These are phyloP conservation scores for Fomitopsis schrenkii DNA, from an alignment of 1,284 basidiomycete genomes.

Conservation along the genomic window DNA sequence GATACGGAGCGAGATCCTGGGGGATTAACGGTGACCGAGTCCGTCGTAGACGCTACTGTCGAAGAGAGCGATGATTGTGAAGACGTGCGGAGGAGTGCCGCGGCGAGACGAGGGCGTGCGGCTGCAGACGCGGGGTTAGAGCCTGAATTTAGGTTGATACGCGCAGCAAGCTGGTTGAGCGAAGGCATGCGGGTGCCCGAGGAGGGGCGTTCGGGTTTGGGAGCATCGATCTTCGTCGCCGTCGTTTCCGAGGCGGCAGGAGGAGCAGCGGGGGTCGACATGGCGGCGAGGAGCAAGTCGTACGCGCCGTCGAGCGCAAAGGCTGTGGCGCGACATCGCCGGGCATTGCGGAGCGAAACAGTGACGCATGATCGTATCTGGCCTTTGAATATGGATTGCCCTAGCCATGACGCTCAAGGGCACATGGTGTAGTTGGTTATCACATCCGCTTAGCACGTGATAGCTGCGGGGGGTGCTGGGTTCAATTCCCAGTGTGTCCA, in stretches of 20 bases:
- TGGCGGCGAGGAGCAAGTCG: slow-evolving; percentile 16
- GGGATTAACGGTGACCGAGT: slow-evolving; percentile 59
- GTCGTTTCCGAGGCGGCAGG: slow-evolving; percentile 10
- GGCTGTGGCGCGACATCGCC: neutral
- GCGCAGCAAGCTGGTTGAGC: slow-evolving; percentile 76
- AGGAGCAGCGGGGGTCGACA: slow-evolving; percentile 23
- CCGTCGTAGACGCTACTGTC: slow-evolving; percentile 44
- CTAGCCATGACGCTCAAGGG: slow-evolving; percentile 16
- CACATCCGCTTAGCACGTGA: slow-evolving; percentile 41
- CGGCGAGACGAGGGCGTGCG: slow-evolving; percentile 67
- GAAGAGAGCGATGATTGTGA: slow-evolving; percentile 48
- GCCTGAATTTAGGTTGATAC: slow-evolving; percentile 49
- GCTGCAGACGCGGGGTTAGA: slow-evolving; percentile 33
- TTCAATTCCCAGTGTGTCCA: slow-evolving; percentile 32
- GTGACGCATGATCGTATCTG: neutral
- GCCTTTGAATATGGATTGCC: neutral
- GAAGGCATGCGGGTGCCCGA: slow-evolving; percentile 52
- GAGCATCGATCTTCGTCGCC: slow-evolving; percentile 23
- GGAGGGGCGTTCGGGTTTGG: slow-evolving; percentile 37
- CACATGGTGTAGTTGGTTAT: slow-evolving; percentile 49
- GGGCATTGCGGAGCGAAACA: neutral
- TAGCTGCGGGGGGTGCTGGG: slow-evolving; percentile 29
- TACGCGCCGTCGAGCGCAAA: slow-evolving; percentile 4
- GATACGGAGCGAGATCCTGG: slow-evolving; percentile 61
- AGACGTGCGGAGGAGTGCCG: slow-evolving; percentile 63